These are phyloP conservation scores for Aspergillus incahuasiensis DNA, from an alignment of 495 filamentous ascomycete genomes.

Conservation along the genomic window DNA sequence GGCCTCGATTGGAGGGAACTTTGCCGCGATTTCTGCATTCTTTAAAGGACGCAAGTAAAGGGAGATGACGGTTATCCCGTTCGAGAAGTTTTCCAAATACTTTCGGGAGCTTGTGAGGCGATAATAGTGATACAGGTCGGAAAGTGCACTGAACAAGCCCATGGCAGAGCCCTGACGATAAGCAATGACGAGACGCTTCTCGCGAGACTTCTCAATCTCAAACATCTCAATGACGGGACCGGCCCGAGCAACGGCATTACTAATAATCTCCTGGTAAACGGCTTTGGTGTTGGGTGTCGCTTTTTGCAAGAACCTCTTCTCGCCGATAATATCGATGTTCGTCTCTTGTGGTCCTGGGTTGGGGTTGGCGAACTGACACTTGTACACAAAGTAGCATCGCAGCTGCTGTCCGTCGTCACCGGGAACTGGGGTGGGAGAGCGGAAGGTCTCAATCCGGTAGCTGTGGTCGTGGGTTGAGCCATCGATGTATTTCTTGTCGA, in stretches of 20 bases:
- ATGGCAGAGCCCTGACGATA: conserved; percentile 89
- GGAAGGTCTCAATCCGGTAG: conserved; percentile 95
- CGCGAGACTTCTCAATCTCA: conserved; percentile 83
- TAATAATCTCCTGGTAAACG: conserved; percentile 89
- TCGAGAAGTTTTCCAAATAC: conserved; percentile 98
- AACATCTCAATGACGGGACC: conserved; percentile 97
- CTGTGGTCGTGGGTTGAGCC: conserved; percentile 56
- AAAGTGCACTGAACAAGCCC: conserved; percentile 91
- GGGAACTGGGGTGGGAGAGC: conserved; percentile 68
- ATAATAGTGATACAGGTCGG: conserved; percentile 97
- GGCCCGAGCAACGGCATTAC: conserved; percentile 71
- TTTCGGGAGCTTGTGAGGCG: conserved; percentile 93
- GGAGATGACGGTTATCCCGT: conserved; percentile 94
- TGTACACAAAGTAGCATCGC: conserved; percentile 97
- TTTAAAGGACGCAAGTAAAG: conserved; percentile 77
- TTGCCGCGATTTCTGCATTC: conserved; percentile 44
- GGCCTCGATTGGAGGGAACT: conserved; percentile 76
- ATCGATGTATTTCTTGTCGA: conserved; percentile 93
- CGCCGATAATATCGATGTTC: conserved; percentile 83
- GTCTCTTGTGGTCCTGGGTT: conserved; percentile 70
- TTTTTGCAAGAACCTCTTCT: conserved; percentile 91
- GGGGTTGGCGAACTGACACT: conserved; percentile 83
- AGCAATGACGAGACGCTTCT: conserved; percentile 90
- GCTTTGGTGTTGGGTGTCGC: conserved; percentile 92
- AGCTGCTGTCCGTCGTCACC: conserved; percentile 73